Base-by-base conservation (phyloP, 805 yeast species). In the Zygotorulaspora chibaensis region DNA sequence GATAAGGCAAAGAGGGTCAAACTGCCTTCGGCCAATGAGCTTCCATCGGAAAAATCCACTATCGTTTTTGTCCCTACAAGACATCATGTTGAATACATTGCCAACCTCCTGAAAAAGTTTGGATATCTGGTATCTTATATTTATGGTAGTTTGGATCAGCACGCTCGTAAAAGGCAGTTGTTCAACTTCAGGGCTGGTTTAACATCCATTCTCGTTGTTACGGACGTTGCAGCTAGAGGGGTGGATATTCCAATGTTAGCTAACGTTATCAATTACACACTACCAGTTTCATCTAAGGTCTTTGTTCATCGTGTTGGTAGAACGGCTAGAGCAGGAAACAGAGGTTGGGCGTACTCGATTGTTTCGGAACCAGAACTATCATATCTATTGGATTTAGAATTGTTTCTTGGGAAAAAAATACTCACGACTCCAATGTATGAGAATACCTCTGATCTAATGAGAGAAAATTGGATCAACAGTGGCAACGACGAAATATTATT, bases 191-290 rank as follows among this genome's bases (percentile, higher is more conserved):
- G 96, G 57, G 72, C 83, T 1, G 99, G 97, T 1, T 71, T 85
- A 38, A 81, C 96, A 3, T 80, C 86, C 26, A 65, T 93, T n/a
- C 67, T 93, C 63, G 97, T 93, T 8, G 99, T 93, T 45, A 93
- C 99, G 1, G 99, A 93, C 73, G 98, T 87, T 53, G 96, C 96
- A 20, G 99, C 99, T 1, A 83, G 99, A 73, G 99, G 99, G 81
- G 89, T 93, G 51, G 99, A 95, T 79, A 87, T 93, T 54, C 99
- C 99, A 0, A 82, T 93, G 46, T 76, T 93, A 61, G 96, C 98
- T 6, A 90, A 95, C 61, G 99, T 93, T 43, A 77, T 93, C 55
- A 93, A 93, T 65, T 93, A 79, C 66, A 81, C 96, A 1, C 73
- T 93, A 49, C 98, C 98, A 9, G 84, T 88, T 1, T 83, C 95